Conservation (phyloP, 164 flowering plant genomes). For the Annona squamosa region DNA sequence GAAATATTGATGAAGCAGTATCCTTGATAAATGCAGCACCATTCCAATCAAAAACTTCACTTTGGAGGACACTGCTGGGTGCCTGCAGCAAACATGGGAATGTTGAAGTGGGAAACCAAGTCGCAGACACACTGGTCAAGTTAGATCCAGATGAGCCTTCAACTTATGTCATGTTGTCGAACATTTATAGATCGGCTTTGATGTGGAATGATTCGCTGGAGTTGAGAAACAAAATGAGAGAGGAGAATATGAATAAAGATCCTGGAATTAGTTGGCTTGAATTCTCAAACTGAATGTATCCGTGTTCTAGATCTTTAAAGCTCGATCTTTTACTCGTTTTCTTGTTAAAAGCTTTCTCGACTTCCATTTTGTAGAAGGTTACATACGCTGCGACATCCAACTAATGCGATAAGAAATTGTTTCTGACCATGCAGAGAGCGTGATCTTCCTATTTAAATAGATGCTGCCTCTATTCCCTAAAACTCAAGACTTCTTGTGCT, state of each 20-base stretch:
- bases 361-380: too few species aligned
- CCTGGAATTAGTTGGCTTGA: slow-evolving; percentile 25
- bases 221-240: slow-evolving; percentile 15
- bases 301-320: background rate
- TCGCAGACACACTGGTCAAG: slow-evolving; percentile 28
- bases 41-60: slow-evolving; percentile 23
- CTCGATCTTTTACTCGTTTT: too few species aligned
- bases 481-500: too few species aligned
- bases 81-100: slow-evolving; percentile 67
- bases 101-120: slow-evolving; percentile 50
- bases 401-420: too few species aligned
- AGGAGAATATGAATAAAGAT: slow-evolving; percentile 7
- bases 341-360: too few species aligned
- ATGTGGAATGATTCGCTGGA: slow-evolving; percentile 17
- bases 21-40: slow-evolving; percentile 34
- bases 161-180: slow-evolving; percentile 19
- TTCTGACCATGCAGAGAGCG: too few species aligned
- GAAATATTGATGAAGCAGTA: slow-evolving; percentile 57
- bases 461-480: too few species aligned
- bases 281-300: slow-evolving; percentile 8
- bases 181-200: slow-evolving; percentile 19
- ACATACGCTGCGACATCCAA: too few species aligned
- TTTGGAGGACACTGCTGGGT: slow-evolving; percentile 72
- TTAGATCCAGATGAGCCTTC: slow-evolving; percentile 16
- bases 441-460: too few species aligned